Evolutionary conservation across 768 basidiomycete species (phyloP).

Genomic region (Suillus lakei): DNA sequence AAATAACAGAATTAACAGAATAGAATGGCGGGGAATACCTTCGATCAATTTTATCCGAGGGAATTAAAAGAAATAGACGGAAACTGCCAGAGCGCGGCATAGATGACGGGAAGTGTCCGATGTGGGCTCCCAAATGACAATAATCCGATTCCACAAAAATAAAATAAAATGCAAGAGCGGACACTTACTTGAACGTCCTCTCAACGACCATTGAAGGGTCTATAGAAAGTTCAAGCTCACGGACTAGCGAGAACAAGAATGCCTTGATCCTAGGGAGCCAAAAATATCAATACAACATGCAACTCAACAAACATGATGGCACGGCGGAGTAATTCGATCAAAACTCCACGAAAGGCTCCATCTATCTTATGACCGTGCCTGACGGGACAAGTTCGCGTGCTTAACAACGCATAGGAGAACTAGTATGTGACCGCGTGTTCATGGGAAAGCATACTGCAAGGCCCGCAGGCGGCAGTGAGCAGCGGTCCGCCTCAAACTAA

Average conservation of each 20-base stretch:
- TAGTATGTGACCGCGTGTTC: slow-evolving; percentile 11
- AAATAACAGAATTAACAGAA: slow-evolving; percentile 14
- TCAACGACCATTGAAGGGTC: slow-evolving; percentile 59
- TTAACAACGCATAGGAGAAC: background rate
- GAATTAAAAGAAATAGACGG: slow-evolving; percentile 25
- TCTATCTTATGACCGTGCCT: slow-evolving; percentile 7
- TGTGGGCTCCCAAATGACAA: background rate
- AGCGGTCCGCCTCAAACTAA: slow-evolving; percentile 14
- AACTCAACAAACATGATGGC: slow-evolving; percentile 1
- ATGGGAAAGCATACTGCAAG: slow-evolving; percentile 14
- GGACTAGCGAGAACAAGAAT: slow-evolving; percentile 60
- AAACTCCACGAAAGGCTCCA: slow-evolving; percentile 8
- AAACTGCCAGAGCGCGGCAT: slow-evolving; percentile 17
- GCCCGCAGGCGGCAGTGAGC: slow-evolving; percentile 19
- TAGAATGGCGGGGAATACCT: slow-evolving; percentile 22
- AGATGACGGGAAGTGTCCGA: background rate
- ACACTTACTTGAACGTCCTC: slow-evolving; percentile 64
- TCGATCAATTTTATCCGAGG: slow-evolving; percentile 15
- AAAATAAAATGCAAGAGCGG: slow-evolving; percentile 1
- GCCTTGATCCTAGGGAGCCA: slow-evolving; percentile 57
- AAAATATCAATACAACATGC: slow-evolving; percentile 23
- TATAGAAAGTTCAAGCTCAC: slow-evolving; percentile 58
- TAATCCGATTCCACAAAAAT: background rate
- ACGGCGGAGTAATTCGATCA: slow-evolving; percentile 10
- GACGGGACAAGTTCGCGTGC: background rate